Percentiles rank a stretch among this genome's conserved stretches.
phyloP scores from a whole-genome alignment of 768 basidiomycete species.

The Termitomyces sp. region DNA sequence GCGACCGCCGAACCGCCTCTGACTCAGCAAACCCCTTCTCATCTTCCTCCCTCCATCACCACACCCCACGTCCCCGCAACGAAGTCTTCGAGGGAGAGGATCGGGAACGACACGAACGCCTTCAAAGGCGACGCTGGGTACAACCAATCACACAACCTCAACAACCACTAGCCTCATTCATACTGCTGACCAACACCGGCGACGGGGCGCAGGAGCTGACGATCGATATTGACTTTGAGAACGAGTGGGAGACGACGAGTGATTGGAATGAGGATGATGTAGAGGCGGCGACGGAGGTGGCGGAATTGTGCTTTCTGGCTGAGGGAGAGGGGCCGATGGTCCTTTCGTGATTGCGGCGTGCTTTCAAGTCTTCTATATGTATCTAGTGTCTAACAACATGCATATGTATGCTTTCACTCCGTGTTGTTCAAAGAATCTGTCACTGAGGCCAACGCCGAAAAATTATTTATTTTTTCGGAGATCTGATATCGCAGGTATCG shows the following conservation, averaged over 20 bases:
- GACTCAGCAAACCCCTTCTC: slow-evolving; percentile 11
- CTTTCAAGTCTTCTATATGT: background rate
- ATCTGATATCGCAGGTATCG: no score
- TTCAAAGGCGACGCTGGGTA: slow-evolving; percentile 91
- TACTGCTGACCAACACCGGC: slow-evolving; percentile 51
- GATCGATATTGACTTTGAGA: slow-evolving; percentile 83
- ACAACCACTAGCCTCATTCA: slow-evolving; percentile 55
- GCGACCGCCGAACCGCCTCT: slow-evolving; percentile 36
- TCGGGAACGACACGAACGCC: slow-evolving; percentile 86
- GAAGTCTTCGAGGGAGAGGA: slow-evolving; percentile 89
- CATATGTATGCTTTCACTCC: background rate
- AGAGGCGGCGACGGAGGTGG: slow-evolving; percentile 72
- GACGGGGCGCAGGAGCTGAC: slow-evolving; percentile 60
- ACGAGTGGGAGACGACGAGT: slow-evolving; percentile 87
- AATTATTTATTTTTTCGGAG: no score
- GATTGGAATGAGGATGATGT: slow-evolving; percentile 91
- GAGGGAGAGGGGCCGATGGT: slow-evolving; percentile 46
- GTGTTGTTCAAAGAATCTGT: background rate
- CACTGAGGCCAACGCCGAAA: background rate
- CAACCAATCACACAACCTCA: slow-evolving; percentile 64
- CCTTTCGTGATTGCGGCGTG: slow-evolving; percentile 26
- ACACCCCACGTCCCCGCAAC: slow-evolving; percentile 46
- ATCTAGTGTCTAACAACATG: background rate
- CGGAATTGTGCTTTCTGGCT: slow-evolving; percentile 63
- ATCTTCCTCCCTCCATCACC: slow-evolving; percentile 19